These are phyloP conservation scores for Leccinum variicolor DNA, from an alignment of 768 basidiomycete species.

Conservation along the genomic window DNA sequence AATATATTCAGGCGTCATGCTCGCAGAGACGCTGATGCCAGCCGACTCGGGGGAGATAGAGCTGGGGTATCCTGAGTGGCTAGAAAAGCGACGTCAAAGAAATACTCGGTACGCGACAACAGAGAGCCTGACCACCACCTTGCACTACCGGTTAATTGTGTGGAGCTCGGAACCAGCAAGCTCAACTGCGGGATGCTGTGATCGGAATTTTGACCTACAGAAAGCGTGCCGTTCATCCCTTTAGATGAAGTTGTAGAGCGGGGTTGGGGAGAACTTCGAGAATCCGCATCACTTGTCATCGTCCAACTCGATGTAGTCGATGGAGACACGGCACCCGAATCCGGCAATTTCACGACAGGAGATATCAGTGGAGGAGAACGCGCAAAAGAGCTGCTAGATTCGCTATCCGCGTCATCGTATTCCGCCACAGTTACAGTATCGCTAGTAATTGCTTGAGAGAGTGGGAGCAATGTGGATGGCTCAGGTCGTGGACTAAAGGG, in stretches of 20 bases:
- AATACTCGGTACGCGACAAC: neutral
- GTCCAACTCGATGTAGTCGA: slow-evolving; percentile 29
- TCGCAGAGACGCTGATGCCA: slow-evolving; percentile 28
- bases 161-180: slow-evolving; percentile 25
- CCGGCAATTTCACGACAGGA: slow-evolving; percentile 28
- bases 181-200: slow-evolving; percentile 23
- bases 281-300: slow-evolving; percentile 22
- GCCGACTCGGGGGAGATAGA: slow-evolving; percentile 34
- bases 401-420: slow-evolving; percentile 13
- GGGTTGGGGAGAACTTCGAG: slow-evolving; percentile 10
- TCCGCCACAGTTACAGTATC: slow-evolving; percentile 1
- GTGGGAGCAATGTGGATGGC: slow-evolving; percentile 12
- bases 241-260: slow-evolving; percentile 10
- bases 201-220: slow-evolving; percentile 10
- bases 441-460: slow-evolving; percentile 17
- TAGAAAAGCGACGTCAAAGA: slow-evolving; percentile 9
- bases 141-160: slow-evolving; percentile 8
- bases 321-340: slow-evolving; percentile 20
- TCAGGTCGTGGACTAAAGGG: slow-evolving; percentile 32
- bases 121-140: slow-evolving; percentile 10
- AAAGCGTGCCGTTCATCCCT: slow-evolving; percentile 6
- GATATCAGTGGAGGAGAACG: slow-evolving; percentile 29
- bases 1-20: slow-evolving; percentile 31
- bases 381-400: slow-evolving; percentile 22
- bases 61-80: slow-evolving; percentile 26